These are phyloP conservation scores for Geotrichum candidum DNA, from an alignment of 1,139 yeast species.

Conservation along the genomic window DNA sequence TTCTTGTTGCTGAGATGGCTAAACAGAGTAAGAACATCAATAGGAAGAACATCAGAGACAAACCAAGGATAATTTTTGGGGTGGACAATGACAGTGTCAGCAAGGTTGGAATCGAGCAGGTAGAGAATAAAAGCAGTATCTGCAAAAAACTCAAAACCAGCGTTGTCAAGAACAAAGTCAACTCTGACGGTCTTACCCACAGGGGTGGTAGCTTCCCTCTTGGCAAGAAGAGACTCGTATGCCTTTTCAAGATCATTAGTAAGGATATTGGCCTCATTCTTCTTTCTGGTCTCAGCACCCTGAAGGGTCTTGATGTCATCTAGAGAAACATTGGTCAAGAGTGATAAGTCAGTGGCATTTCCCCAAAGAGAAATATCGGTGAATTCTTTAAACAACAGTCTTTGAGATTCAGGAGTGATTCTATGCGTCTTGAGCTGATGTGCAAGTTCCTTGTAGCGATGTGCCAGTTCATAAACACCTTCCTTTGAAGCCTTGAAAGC, in stretches of 20 bases:
- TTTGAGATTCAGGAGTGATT: conserved; percentile 44
- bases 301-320: conserved; percentile 89
- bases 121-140: conserved; percentile 74
- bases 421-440: conserved; percentile 34
- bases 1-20: conserved; percentile 48
- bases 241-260: conserved; percentile 68
- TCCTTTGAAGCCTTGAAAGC: conserved; percentile 69
- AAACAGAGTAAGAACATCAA: conserved; percentile 62
- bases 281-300: conserved; percentile 80
- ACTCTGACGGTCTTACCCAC: conserved; percentile 40
- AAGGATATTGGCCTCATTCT: conserved; percentile 75
- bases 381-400: conserved; percentile 53
- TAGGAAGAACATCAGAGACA: conserved; percentile 90
- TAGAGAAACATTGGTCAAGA: conserved; percentile 58
- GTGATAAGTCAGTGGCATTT: conserved; percentile 89
- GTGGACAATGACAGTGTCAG: conserved; percentile 64
- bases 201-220: conserved; percentile 23
- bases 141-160: conserved; percentile 91
- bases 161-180: conserved; percentile 86
- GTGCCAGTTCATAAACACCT: conserved; percentile 80
- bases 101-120: conserved; percentile 63
- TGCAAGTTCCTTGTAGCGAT: conserved; percentile 52
- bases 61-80: conserved; percentile 94
- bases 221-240: conserved; percentile 45
- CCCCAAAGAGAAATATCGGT: conserved; percentile 94